These are phyloP conservation scores for Quercus tomentella DNA, from an alignment of 331 rosid species.

Conservation along the genomic window DNA sequence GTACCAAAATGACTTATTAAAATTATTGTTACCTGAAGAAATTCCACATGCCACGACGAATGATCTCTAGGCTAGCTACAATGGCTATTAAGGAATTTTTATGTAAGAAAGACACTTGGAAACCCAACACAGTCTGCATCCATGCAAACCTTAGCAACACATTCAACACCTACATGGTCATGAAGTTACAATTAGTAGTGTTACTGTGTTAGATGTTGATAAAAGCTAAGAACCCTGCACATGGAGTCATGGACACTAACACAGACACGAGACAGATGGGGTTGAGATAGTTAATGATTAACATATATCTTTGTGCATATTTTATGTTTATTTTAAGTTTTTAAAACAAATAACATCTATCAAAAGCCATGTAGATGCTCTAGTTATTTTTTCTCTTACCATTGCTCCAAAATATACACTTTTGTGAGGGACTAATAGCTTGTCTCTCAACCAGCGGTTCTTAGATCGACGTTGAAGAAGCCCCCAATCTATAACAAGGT, in stretches of 20 bases:
- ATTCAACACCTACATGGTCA: constrained; percentile 46
- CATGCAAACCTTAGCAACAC: constrained; percentile 71
- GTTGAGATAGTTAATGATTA: too few relatives aligned
- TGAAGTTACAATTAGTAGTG: neutral
- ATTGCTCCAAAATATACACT: constrained; percentile 59
- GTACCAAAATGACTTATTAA: constrained; percentile 45
- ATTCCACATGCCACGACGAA: constrained; percentile 69
- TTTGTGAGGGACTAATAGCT: constrained; percentile 46
- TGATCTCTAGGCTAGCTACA: constrained; percentile 59
- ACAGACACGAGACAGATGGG: too few relatives aligned
- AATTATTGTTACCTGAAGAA: constrained; percentile 52
- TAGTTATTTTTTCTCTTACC: constrained; percentile 22
- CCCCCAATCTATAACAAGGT: constrained; percentile 70
- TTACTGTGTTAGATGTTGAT: too few relatives aligned
- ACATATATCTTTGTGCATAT: too few relatives aligned
- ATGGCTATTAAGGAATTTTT: constrained; percentile 34
- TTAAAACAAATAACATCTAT: too few relatives aligned
- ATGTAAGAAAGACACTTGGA: constrained; percentile 41
- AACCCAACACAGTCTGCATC: constrained; percentile 46
- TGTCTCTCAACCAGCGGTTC: constrained; percentile 73
- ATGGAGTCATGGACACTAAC: too few relatives aligned
- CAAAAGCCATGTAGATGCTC: too few relatives aligned
- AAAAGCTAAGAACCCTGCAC: too few relatives aligned
- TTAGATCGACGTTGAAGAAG: constrained; percentile 55
- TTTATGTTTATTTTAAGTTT: too few relatives aligned